Base-by-base conservation (phyloP, 2,329 filamentous ascomycete species). In the Cadophora sp. region DNA sequence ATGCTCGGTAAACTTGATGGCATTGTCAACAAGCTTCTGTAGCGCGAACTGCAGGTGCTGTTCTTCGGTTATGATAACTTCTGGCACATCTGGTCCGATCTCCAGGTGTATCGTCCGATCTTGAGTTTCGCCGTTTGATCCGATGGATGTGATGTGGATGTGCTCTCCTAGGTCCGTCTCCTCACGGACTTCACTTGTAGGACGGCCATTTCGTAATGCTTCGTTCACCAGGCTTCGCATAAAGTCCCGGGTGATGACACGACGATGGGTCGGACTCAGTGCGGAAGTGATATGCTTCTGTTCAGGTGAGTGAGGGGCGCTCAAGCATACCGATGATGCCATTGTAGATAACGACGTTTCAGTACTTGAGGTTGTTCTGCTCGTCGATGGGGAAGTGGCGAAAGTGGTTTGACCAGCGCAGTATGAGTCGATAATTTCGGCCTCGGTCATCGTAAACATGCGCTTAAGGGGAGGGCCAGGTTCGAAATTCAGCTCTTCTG, bases 1-100 rank as follows among this genome's bases (percentile, higher is more conserved):
- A 65, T 83, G 82, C 66, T 91, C 87, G 0, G 90, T 92, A 74
- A 92, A 92, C 76, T 92, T 92, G 73, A 91, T 83, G 3, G 90
- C 90, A 75, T 92, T 92, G 59, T 87, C 77, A 40, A 87, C 81
- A 16, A 88, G 81, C 62, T 78, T 79, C 43, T 76, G 73, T 1
- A 78, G 26, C 4, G 76, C 72, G 46, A 78, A 76, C 81, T 85
- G 50, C 80, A 87, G 34, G 85, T 83, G 72, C 83, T 81, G 74
- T 84, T 87, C 71, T 69, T 79, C 73, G 48, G 76, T 73, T 59
- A 86, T 81, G 66, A 88, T 84, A 1, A 82, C 84, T 22, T 82
- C 81, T 4, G 86, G 86, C 11, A 88, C 83, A 64, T 80, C 79
- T 12, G 71, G 51, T 19, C 75, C 76, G 37, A 78, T 78, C 27